Evolutionary conservation across 1,284 basidiomycete species (phyloP), one percentile per base, ranked within the genome.

Genomic region (Ceratobasidium sp.): DNA sequence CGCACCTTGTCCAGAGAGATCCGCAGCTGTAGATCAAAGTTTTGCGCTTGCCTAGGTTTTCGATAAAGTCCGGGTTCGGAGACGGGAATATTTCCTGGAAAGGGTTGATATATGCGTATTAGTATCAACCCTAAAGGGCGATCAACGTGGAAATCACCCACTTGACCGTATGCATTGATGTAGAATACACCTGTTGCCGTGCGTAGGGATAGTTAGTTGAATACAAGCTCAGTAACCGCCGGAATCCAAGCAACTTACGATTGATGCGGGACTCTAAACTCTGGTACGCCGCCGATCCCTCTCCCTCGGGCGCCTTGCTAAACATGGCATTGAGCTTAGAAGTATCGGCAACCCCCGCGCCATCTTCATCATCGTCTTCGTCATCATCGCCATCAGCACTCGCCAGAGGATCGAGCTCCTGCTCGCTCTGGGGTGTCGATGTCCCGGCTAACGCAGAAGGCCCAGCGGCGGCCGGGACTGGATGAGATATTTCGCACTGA

Each of bases 401-500:
- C n/a, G 57, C 64, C 31, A 74, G n/a, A 41, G 11, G 76, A 64
- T 71, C 71, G 45, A 50, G 74, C 76, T 62, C 76, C 19, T 74
- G 69, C 64, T 60, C 76, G 51, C 64, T 75, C 51, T 54, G 71
- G 27, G 75, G 31, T 31, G 50, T 47, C 31, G 73, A 73, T 69
- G 51, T 11, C 6, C 53, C 54, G 19, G 65, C 54, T 8, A 83
- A 79, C n/a, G 77, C 80, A 56, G 72, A 53, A 41, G 56, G 65
- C 44, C 82, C 80, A 64, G 82, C 79, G 19, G 75, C 72, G 1
- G 79, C 79, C 48, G 84, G 81, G 7, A 93, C 88, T 0, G 97
- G 97, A 82, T 99, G 97, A 0, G 96, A 98, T 78, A 99, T 98
- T 81, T 98, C 95, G 82, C 96, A 98, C 83, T 99, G 97, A 1